phyloP scores from a whole-genome alignment of 371 early-diverging fungal genomes.

The Syncephalastrum monosporum region DNA sequence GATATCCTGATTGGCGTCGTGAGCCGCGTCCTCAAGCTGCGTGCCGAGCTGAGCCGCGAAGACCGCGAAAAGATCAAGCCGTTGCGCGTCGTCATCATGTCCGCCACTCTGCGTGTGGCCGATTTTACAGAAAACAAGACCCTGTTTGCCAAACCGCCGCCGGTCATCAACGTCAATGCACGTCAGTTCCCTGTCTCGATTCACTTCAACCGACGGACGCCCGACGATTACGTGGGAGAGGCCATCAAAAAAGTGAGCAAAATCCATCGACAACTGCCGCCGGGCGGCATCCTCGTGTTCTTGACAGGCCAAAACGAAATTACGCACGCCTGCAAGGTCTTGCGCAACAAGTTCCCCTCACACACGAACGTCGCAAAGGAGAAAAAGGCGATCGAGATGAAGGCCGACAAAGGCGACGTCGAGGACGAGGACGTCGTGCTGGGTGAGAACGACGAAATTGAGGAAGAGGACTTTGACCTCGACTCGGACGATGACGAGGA shows the following conservation, averaged over 20 bases:
- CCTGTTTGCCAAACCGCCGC: slow-evolving; percentile 74
- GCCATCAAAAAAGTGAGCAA: slow-evolving; percentile 88
- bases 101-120: slow-evolving; percentile 94
- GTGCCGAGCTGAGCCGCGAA: slow-evolving; percentile 60
- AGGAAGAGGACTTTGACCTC: slow-evolving; percentile 56
- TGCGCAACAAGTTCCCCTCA: slow-evolving; percentile 68
- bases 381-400: slow-evolving; percentile 25
- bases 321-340: slow-evolving; percentile 67
- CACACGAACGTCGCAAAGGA: slow-evolving; percentile 33
- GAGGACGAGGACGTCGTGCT: slow-evolving; percentile 64
- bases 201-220: slow-evolving; percentile 82
- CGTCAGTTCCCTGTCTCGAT: slow-evolving; percentile 84
- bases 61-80: slow-evolving; percentile 68
- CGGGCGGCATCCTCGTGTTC: slow-evolving; percentile 93
- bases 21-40: slow-evolving; percentile 73
- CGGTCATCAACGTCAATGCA: slow-evolving; percentile 93
- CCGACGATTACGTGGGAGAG: slow-evolving; percentile 72
- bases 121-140: slow-evolving; percentile 88
- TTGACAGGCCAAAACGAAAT: slow-evolving; percentile 94
- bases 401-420: slow-evolving; percentile 46
- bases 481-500: slow-evolving; percentile 36
- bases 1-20: slow-evolving; percentile 97
- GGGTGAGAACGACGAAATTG: slow-evolving; percentile 56
- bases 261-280: slow-evolving; percentile 88
- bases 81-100: slow-evolving; percentile 97